Evolutionary conservation across 495 filamentous ascomycete genomes (phyloP).

Genomic region (Penicillium lividum): DNA sequence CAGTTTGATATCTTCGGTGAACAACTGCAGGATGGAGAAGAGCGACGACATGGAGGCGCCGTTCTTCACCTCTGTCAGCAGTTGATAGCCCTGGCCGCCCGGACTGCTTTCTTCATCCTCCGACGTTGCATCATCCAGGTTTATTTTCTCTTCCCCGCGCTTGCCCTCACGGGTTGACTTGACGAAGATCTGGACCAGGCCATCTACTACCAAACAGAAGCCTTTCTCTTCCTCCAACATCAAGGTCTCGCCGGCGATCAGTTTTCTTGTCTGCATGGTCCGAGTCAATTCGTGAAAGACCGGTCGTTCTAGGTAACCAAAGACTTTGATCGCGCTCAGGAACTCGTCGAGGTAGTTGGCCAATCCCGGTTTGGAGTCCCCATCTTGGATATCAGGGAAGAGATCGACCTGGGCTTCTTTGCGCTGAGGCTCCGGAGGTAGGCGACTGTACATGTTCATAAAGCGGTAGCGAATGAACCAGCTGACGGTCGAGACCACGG

Average conservation of each 20-base stretch:
- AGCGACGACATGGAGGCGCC: conserved; percentile 97
- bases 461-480: conserved; percentile 95
- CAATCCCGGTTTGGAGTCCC: conserved; percentile 84
- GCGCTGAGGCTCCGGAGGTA: conserved; percentile 91
- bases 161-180: conserved; percentile 73
- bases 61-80: conserved; percentile 96
- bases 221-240: conserved; percentile 97
- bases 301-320: conserved; percentile 92
- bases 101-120: conserved; percentile 63
- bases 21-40: conserved; percentile 94
- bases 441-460: conserved; percentile 90
- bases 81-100: conserved; percentile 79
- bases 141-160: conserved; percentile 25
- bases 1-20: conserved; percentile 91
- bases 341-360: conserved; percentile 97
- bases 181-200: conserved; percentile 96
- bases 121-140: conserved; percentile 45
- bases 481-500: conserved; percentile 74
- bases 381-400: conserved; percentile 89
- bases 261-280: conserved; percentile 95
- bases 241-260: conserved; percentile 93
- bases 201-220: conserved; percentile 96
- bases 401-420: conserved; percentile 95
- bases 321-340: conserved; percentile 97
- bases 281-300: conserved; percentile 97